Percentiles rank a stretch among this genome's conserved stretches.
phyloP scores from a whole-genome alignment of 2,329 filamentous ascomycete genomes.

The Alternaria postmessia region DNA sequence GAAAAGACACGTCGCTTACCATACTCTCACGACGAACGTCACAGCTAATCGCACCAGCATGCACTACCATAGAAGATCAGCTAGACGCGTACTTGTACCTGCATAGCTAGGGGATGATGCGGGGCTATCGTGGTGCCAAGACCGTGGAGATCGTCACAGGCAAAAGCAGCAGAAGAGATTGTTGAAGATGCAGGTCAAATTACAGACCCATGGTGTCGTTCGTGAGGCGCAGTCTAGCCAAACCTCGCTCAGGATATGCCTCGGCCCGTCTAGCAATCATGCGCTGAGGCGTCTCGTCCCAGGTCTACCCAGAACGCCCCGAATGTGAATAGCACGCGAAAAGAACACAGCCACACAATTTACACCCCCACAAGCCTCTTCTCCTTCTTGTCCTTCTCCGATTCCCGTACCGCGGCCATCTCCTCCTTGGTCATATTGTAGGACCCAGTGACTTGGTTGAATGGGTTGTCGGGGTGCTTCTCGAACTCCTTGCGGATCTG shows the following conservation, averaged over 20 bases:
- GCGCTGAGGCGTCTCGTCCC: constrained; percentile 4
- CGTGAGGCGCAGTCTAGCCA: neutral
- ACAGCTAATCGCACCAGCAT: neutral
- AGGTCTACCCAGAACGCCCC: constrained; percentile 28
- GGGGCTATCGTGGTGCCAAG: constrained; percentile 1
- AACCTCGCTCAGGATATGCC: constrained; percentile 1
- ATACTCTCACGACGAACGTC: neutral
- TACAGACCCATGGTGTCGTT: constrained; percentile 3
- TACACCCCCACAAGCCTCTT: constrained; percentile 61
- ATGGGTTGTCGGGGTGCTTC: constrained; percentile 92
- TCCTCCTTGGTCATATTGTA: constrained; percentile 86
- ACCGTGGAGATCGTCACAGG: constrained; percentile 5
- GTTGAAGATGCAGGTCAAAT: neutral
- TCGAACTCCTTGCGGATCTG: constrained; percentile 91
- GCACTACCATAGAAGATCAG: neutral
- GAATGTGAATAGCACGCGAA: constrained; percentile 10
- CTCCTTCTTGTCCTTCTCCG: constrained; percentile 80
- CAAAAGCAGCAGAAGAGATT: constrained; percentile 10
- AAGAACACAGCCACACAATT: constrained; percentile 16
- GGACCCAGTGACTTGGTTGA: constrained; percentile 80
- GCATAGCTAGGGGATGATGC: neutral
- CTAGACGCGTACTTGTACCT: constrained; percentile 1
- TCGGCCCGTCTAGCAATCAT: constrained; percentile 7
- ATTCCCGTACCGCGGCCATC: constrained; percentile 68
- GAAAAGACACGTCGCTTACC: constrained; percentile 5